These are phyloP conservation scores for Mycena sp. DNA, from an alignment of 1,284 basidiomycete genomes.

Conservation along the genomic window DNA sequence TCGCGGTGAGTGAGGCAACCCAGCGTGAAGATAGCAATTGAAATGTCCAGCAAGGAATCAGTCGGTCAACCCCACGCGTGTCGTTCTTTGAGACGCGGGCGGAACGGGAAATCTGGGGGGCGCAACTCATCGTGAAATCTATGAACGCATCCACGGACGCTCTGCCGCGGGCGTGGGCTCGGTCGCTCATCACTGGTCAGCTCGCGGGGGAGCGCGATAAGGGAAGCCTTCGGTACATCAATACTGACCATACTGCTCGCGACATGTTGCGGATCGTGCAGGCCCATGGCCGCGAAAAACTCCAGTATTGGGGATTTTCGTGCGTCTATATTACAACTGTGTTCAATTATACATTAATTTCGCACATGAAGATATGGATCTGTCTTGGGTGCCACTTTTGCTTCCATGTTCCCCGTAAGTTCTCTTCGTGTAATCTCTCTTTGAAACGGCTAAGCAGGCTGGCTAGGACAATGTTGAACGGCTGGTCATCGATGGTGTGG, in stretches of 20 bases:
- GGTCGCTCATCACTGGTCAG: conserved; percentile 27
- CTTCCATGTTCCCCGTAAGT: conserved; percentile 34
- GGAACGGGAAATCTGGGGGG: conserved; percentile 20
- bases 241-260: conserved; percentile 38
- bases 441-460: background rate
- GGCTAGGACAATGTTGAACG: conserved; percentile 1
- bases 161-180: conserved; percentile 30
- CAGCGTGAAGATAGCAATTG: background rate
- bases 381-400: conserved; percentile 34
- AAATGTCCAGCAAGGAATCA: conserved; percentile 12
- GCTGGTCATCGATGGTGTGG: conserved; percentile 13
- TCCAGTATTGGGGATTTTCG: conserved; percentile 42
- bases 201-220: conserved; percentile 34
- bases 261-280: conserved; percentile 41
- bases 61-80: conserved; percentile 24
- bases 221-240: conserved; percentile 31
- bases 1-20: conserved; percentile 30
- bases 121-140: background rate
- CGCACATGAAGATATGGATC: conserved; percentile 28
- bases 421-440: background rate
- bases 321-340: conserved; percentile 10
- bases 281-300: conserved; percentile 36
- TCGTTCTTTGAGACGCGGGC: conserved; percentile 26
- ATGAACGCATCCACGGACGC: conserved; percentile 33
- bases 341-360: background rate